A percentile compares a stretch with the other conserved stretches of the same genome.
phyloP scores from a whole-genome alignment of 23 red algal species.

The Gracilariopsis chorda region DNA sequence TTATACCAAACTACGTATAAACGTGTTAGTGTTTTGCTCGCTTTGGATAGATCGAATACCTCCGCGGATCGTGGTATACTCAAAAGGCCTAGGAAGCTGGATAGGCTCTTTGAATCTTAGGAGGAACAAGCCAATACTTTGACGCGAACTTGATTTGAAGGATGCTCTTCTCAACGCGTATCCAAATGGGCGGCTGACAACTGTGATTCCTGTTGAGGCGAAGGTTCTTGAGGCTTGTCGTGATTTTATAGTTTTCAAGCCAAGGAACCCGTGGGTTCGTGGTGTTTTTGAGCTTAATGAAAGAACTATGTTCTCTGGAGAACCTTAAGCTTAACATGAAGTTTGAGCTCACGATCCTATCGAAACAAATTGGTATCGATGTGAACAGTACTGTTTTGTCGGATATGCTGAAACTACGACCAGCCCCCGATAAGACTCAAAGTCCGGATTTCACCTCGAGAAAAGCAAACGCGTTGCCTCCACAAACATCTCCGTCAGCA shows the following conservation, averaged over 20 bases:
- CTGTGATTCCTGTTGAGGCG: conserved; percentile 87
- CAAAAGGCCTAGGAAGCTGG: conserved; percentile 97
- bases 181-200: conserved; percentile 77
- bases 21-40: conserved; percentile 81
- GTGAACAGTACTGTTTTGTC: conserved; percentile 59
- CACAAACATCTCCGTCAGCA: conserved; percentile 35
- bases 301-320: conserved; percentile 79
- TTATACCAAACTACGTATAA: conserved; percentile 80
- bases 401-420: conserved; percentile 52
- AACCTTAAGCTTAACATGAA: conserved; percentile 96
- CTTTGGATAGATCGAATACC: conserved; percentile 66
- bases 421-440: conserved; percentile 47
- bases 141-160: conserved; percentile 86
- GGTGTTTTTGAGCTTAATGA: conserved; percentile 83
- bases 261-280: conserved; percentile 90
- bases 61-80: conserved; percentile 80
- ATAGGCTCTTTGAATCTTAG: conserved; percentile 87
- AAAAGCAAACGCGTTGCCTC: conserved; percentile 13
- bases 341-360: conserved; percentile 92
- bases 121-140: conserved; percentile 85
- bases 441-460: conserved; percentile 87
- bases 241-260: conserved; percentile 77
- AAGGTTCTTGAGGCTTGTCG: conserved; percentile 83
- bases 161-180: conserved; percentile 84
- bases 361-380: conserved; percentile 74